Evolutionary conservation across 2,329 filamentous ascomycete genomes (phyloP).

Genomic region (Lachnellula suecica): DNA sequence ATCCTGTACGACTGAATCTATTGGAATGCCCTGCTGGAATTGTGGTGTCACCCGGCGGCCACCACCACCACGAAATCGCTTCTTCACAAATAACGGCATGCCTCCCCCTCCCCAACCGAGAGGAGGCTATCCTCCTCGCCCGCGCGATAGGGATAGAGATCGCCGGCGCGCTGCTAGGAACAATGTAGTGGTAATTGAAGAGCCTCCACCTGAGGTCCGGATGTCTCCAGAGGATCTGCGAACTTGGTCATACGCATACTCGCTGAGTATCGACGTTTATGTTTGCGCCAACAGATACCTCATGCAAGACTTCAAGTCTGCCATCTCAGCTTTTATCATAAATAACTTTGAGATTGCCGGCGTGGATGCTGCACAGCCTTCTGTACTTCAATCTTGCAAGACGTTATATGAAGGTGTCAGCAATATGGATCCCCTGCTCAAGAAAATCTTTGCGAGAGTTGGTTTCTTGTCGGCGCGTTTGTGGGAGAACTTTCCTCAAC

Average conservation of each 20-base stretch:
- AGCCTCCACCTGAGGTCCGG: constrained; percentile 19
- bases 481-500: constrained; percentile 41
- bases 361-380: constrained; percentile 27
- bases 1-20: constrained; percentile 35
- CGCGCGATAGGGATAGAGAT: constrained; percentile 17
- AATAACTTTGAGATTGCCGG: constrained; percentile 39
- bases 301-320: constrained; percentile 44
- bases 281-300: constrained; percentile 48
- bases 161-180: constrained; percentile 20
- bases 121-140: constrained; percentile 16
- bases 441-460: constrained; percentile 48
- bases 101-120: constrained; percentile 18
- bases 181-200: constrained; percentile 14
- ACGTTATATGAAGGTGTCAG: constrained; percentile 45
- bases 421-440: constrained; percentile 42
- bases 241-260: constrained; percentile 47
- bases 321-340: constrained; percentile 42
- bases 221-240: constrained; percentile 44
- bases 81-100: constrained; percentile 16
- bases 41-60: constrained; percentile 36
- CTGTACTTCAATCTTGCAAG: constrained; percentile 42
- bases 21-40: constrained; percentile 42
- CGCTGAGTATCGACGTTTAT: constrained; percentile 49
- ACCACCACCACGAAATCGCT: constrained; percentile 24
- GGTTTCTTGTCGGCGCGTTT: constrained; percentile 46